Evolutionary conservation across 73 alveolate species (phyloP).

Genomic region (Uronychia setigera): DNA sequence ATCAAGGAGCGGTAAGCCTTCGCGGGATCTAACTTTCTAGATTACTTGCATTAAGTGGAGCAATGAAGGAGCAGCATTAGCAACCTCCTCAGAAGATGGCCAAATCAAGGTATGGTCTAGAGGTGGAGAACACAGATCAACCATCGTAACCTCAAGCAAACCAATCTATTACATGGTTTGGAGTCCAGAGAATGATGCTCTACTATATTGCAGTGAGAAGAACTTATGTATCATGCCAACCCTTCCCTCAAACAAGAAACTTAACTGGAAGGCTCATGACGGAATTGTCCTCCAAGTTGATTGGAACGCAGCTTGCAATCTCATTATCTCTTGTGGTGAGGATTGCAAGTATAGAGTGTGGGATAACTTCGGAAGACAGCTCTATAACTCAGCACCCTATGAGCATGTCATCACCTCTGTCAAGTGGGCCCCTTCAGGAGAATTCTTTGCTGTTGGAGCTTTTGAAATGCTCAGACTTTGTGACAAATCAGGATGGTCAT

Average conservation of each 20-base stretch:
- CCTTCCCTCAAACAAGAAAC: slow-evolving; percentile 90
- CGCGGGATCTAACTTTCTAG: background rate
- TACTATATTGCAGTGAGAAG: slow-evolving; percentile 88
- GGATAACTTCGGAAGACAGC: slow-evolving; percentile 98
- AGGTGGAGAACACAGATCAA: slow-evolving; percentile 90
- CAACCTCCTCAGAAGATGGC: slow-evolving; percentile 98
- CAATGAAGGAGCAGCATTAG: slow-evolving; percentile 94
- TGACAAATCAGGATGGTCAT: slow-evolving; percentile 99
- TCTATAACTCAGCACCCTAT: slow-evolving; percentile 94
- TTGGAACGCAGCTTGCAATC: slow-evolving; percentile 97
- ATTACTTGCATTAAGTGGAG: slow-evolving; percentile 91
- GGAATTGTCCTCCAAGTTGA: slow-evolving; percentile 92
- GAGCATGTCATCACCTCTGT: slow-evolving; percentile 97
- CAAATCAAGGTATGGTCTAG: slow-evolving; percentile 93
- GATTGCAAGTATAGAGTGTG: slow-evolving; percentile 97
- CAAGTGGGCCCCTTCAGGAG: slow-evolving; percentile 98
- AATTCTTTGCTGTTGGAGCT: slow-evolving; percentile 93
- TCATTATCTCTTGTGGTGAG: slow-evolving; percentile 95
- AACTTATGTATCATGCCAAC: slow-evolving; percentile 87
- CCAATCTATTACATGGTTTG: slow-evolving; percentile 92
- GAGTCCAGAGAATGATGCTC: slow-evolving; percentile 92
- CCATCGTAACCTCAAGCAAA: slow-evolving; percentile 77
- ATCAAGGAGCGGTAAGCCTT: slow-evolving; percentile 79
- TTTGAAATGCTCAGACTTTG: slow-evolving; percentile 97
- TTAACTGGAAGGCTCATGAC: slow-evolving; percentile 97